A percentile compares a stretch with the other conserved stretches of the same genome.
These are phyloP conservation scores for Pleurotus eryngii DNA, from an alignment of 768 basidiomycete species.

Conservation along the genomic window DNA sequence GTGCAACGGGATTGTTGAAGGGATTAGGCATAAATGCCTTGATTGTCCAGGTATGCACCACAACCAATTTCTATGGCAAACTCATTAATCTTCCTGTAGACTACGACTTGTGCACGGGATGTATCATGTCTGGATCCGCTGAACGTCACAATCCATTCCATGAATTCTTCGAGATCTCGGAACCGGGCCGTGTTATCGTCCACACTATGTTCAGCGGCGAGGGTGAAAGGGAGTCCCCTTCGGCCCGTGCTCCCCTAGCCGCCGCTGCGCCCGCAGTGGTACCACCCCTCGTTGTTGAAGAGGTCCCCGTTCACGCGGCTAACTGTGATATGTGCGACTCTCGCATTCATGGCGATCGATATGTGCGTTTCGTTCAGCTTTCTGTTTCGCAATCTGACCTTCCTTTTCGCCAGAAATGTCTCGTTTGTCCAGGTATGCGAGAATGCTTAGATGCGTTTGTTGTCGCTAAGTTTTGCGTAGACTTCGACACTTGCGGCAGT, in stretches of 20 bases:
- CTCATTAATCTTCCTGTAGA: constrained; percentile 34
- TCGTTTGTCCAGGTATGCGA: constrained; percentile 52
- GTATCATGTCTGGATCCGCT: constrained; percentile 46
- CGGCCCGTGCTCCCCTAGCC: constrained; percentile 6
- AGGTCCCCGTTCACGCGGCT: constrained; percentile 53
- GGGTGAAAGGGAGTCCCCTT: constrained; percentile 24
- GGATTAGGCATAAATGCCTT: constrained; percentile 76
- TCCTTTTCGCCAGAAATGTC: constrained; percentile 57
- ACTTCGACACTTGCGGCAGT: constrained; percentile 71
- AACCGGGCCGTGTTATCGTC: constrained; percentile 62
- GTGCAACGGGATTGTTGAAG: constrained; percentile 56
- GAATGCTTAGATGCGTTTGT: not conserved
- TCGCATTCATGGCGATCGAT: constrained; percentile 65
- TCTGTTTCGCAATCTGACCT: constrained; percentile 2
- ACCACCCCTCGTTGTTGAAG: not conserved
- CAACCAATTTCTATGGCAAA: not conserved
- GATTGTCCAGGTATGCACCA: constrained; percentile 60
- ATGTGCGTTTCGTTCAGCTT: constrained; percentile 42
- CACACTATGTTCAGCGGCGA: constrained; percentile 53
- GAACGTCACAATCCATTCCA: constrained; percentile 61
- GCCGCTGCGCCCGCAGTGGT: constrained; percentile 12
- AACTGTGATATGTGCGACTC: constrained; percentile 78
- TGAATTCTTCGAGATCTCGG: constrained; percentile 66
- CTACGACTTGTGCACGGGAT: constrained; percentile 67
- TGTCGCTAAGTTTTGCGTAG: constrained; percentile 19